These are phyloP conservation scores for Scutellaria barbata DNA, from an alignment of 257 asterid genomes.

Conservation along the genomic window DNA sequence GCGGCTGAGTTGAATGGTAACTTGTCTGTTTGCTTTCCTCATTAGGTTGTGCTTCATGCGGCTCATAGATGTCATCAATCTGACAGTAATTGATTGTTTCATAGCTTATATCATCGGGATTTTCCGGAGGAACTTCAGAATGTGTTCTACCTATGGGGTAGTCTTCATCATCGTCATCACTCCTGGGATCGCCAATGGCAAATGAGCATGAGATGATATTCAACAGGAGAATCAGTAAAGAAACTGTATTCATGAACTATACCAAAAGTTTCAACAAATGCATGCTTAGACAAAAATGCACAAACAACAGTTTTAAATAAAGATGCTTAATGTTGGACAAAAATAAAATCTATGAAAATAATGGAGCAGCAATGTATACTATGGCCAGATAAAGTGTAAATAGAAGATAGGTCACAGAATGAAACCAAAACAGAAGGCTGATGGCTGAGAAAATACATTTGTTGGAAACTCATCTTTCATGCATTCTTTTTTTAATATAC, in stretches of 20 bases:
- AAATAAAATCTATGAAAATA: constrained; percentile 5
- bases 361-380: neutral
- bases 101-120: constrained; percentile 45
- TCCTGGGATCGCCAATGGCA: constrained; percentile 52
- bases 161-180: constrained; percentile 72
- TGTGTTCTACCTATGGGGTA: constrained; percentile 52
- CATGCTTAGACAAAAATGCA: constrained; percentile 6
- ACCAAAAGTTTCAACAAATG: constrained; percentile 20
- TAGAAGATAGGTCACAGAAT: neutral
- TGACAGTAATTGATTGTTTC: constrained; percentile 43
- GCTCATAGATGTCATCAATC: constrained; percentile 44
- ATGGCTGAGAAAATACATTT: too few relatives aligned
- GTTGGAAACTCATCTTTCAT: too few relatives aligned
- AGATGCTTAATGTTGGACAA: constrained; percentile 11
- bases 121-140: constrained; percentile 43
- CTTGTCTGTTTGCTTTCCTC: constrained; percentile 43
- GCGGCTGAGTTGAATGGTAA: constrained; percentile 36
- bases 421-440: too few relatives aligned
- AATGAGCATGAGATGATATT: constrained; percentile 31
- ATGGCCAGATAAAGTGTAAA: neutral
- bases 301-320: constrained; percentile 2
- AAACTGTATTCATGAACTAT: constrained; percentile 19
- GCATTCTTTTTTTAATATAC: too few relatives aligned
- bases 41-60: constrained; percentile 40
- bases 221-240: constrained; percentile 20